A percentile compares a stretch with the other conserved stretches of the same genome.
These are phyloP conservation scores for Chalaropsis thielavioides DNA, from an alignment of 2,329 filamentous ascomycete species.

Conservation along the genomic window DNA sequence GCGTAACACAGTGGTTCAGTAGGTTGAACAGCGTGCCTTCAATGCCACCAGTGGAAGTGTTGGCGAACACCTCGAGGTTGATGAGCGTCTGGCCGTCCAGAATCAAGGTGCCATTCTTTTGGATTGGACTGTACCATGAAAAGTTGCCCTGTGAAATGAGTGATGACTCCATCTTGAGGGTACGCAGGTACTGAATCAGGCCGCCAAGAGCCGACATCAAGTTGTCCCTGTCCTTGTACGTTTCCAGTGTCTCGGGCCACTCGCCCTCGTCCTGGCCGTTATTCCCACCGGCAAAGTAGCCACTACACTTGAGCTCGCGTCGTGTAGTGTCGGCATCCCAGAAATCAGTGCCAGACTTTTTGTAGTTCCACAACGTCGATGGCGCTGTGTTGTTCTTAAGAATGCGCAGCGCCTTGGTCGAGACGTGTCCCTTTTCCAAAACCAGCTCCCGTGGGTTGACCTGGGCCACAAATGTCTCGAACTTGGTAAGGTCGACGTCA, in stretches of 20 bases:
- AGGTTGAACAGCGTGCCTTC: conserved; percentile 84
- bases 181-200: conserved; percentile 69
- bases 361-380: conserved; percentile 86
- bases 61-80: conserved; percentile 94
- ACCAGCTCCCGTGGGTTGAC: conserved; percentile 77
- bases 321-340: conserved; percentile 73
- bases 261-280: conserved; percentile 37
- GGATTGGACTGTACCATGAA: conserved; percentile 79
- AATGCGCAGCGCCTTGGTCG: conserved; percentile 78
- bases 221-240: conserved; percentile 62
- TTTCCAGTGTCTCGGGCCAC: conserved; percentile 64
- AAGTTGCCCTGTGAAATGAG: conserved; percentile 86
- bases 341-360: conserved; percentile 79
- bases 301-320: conserved; percentile 63
- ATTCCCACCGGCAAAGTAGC: conserved; percentile 54
- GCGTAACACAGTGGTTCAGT: conserved; percentile 86
- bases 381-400: conserved; percentile 90
- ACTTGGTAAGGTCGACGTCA: conserved; percentile 85
- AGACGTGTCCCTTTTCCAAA: conserved; percentile 74
- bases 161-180: conserved; percentile 77
- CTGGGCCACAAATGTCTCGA: conserved; percentile 92
- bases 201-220: conserved; percentile 86
- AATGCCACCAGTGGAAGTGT: conserved; percentile 70
- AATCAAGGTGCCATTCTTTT: conserved; percentile 76
- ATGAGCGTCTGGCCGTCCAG: conserved; percentile 92